Evolutionary conservation across 2,329 filamentous ascomycete genomes (phyloP).

Genomic region (Pyrenochaeta sp.): DNA sequence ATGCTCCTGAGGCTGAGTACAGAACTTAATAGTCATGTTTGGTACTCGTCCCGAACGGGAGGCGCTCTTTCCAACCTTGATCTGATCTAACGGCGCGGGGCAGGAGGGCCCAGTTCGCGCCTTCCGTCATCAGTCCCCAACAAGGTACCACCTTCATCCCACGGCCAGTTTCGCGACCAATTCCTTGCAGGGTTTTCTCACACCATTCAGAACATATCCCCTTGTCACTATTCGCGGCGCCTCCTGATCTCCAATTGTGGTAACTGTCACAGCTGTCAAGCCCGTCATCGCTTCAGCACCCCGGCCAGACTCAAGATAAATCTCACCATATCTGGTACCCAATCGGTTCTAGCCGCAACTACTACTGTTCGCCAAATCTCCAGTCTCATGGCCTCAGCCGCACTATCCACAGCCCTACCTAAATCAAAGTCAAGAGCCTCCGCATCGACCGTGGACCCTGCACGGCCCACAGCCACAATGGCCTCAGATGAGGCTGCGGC

Average conservation of each 20-base stretch:
- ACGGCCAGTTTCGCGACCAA: neutral
- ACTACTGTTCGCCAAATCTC: neutral
- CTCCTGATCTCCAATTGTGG: neutral
- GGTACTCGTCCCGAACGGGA: neutral
- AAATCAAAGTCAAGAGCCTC: constrained; percentile 38
- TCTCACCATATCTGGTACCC: constrained; percentile 15
- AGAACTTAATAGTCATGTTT: too few species aligned
- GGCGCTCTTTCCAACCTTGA: neutral
- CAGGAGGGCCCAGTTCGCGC: neutral
- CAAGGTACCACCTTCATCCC: neutral
- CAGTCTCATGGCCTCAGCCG: constrained; percentile 38
- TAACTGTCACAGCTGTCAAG: neutral
- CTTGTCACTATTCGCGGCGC: neutral
- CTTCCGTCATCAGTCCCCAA: constrained; percentile 1
- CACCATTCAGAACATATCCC: neutral
- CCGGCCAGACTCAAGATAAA: neutral
- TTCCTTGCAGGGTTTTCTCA: neutral
- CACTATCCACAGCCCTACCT: constrained; percentile 37
- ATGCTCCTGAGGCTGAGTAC: too few species aligned
- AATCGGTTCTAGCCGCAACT: constrained; percentile 14
- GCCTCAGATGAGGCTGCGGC: constrained; percentile 10
- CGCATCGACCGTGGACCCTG: constrained; percentile 3
- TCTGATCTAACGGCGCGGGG: neutral
- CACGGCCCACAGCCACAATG: constrained; percentile 8
- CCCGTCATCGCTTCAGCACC: neutral